These are phyloP conservation scores for Tulasnella sp. DNA, from an alignment of 768 basidiomycete genomes.

Conservation along the genomic window DNA sequence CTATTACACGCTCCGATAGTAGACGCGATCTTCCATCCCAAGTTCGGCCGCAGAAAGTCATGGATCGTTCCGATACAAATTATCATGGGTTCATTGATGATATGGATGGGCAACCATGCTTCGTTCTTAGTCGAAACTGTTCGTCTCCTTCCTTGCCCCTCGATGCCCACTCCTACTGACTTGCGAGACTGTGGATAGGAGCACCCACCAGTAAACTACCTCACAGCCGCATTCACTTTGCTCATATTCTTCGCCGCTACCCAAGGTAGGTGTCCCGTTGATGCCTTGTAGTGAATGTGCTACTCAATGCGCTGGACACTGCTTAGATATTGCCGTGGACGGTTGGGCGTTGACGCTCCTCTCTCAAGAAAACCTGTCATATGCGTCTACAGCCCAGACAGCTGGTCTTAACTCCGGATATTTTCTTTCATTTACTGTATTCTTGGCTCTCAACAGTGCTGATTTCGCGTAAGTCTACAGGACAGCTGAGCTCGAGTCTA, in stretches of 20 bases:
- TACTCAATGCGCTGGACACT: slow-evolving; percentile 48
- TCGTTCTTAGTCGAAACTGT: slow-evolving; percentile 28
- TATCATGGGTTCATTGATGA: slow-evolving; percentile 63
- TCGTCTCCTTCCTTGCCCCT: slow-evolving; percentile 14
- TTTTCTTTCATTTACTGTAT: slow-evolving; percentile 94
- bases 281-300: background rate
- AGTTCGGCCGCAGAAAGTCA: slow-evolving; percentile 87
- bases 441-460: slow-evolving; percentile 91
- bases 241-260: slow-evolving; percentile 95
- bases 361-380: slow-evolving; percentile 87
- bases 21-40: slow-evolving; percentile 74
- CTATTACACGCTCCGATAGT: slow-evolving; percentile 96
- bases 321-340: slow-evolving; percentile 82
- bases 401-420: slow-evolving; percentile 93
- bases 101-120: slow-evolving; percentile 30
- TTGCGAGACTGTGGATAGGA: slow-evolving; percentile 66
- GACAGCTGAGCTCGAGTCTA: background rate
- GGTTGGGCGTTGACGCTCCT: slow-evolving; percentile 44
- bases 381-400: slow-evolving; percentile 96
- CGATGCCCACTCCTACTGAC: slow-evolving; percentile 26
- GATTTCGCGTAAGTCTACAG: slow-evolving; percentile 54
- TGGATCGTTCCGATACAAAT: slow-evolving; percentile 99
- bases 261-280: slow-evolving; percentile 56
- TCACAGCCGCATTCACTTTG: slow-evolving; percentile 77
- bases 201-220: slow-evolving; percentile 57